Evolutionary conservation across 2,329 filamentous ascomycete genomes (phyloP), one percentile per base, ranked within the genome.

Genomic region (Remersonia thermophila): DNA sequence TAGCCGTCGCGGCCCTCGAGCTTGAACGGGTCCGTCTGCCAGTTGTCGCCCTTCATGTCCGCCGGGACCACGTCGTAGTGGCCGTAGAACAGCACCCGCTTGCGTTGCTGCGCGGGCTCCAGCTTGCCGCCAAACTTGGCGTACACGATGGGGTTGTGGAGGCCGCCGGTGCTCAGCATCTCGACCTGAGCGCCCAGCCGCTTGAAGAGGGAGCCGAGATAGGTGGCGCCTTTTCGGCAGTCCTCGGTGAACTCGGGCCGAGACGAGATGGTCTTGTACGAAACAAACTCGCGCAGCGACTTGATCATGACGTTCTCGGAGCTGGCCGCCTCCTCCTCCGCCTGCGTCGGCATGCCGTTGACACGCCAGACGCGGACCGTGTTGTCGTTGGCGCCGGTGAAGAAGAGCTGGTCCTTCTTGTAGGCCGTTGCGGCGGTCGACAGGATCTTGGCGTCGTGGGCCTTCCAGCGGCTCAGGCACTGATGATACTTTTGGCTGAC

Each of bases 21-120:
- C n/a, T 79, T 70, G 55, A 96, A 98, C 0, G 91, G 93, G 44
- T 96, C 83, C 2, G 77, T 77, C 27, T 74, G 70, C 91, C 91
- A 98, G 47, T 84, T 89, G 27, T 74, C 73, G 39, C 80, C 77
- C 44, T 82, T 82, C 27, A 80, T 78, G 47, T 94, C 85, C 0
- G 91, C 91, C 1, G 86, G 74, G 3, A 98, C 91, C 2, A 98
- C 87, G 53, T 98, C 91, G 63, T 98, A 98, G 55, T 98, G 91
- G 0, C 93, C 91, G 52, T 98, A 98, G 55, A 98, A 98, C 0
- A 98, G 63, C 7, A 96, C 83, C 20, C 84, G 86, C 60, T 91
- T 94, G 13, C 83, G 73, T 17, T 73, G 66, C 17, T 72, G 68
- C 0, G 73, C 63, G 1, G 76, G 72, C 9, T 75, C 69, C 41